Conservation (phyloP, 179 eudicot genomes). For the Actinidia polygama region DNA sequence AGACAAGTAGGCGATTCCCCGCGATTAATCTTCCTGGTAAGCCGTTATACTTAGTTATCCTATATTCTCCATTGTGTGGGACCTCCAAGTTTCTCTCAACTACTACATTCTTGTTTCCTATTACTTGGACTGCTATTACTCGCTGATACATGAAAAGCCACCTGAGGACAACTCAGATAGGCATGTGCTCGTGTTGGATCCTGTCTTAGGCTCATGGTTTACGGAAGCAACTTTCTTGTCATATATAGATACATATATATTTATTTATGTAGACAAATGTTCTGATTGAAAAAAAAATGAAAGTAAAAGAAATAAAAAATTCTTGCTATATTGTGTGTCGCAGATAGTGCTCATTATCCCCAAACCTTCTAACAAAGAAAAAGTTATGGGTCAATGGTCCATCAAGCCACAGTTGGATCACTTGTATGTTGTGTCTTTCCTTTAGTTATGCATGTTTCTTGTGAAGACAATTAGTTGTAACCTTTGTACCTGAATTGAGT, state of each 20-base stretch:
- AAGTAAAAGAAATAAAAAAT: neutral
- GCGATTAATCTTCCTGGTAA: constrained; percentile 95
- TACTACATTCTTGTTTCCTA: neutral
- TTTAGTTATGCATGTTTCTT: neutral
- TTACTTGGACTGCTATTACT: neutral
- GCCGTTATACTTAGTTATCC: constrained; percentile 20
- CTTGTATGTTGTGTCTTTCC: neutral
- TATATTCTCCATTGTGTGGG: neutral
- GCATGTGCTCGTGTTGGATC: constrained; percentile 86
- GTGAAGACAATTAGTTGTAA: no score
- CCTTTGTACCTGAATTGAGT: neutral
- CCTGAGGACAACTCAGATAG: constrained; percentile 84
- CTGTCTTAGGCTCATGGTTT: constrained; percentile 88
- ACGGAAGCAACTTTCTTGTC: neutral
- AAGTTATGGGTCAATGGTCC: neutral
- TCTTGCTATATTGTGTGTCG: no score
- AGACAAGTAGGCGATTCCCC: constrained; percentile 94
- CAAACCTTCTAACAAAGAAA: neutral
- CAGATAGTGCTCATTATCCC: no score
- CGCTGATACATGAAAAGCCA: constrained; percentile 82
- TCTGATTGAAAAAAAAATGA: neutral
- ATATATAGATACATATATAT: neutral
- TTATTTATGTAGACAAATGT: neutral
- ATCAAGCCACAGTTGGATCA: neutral
- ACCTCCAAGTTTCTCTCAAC: neutral